Percentiles rank a stretch among this genome's conserved stretches.
Conservation (phyloP, 2,329 filamentous ascomycete species). For the Alternaria brassicicola region DNA sequence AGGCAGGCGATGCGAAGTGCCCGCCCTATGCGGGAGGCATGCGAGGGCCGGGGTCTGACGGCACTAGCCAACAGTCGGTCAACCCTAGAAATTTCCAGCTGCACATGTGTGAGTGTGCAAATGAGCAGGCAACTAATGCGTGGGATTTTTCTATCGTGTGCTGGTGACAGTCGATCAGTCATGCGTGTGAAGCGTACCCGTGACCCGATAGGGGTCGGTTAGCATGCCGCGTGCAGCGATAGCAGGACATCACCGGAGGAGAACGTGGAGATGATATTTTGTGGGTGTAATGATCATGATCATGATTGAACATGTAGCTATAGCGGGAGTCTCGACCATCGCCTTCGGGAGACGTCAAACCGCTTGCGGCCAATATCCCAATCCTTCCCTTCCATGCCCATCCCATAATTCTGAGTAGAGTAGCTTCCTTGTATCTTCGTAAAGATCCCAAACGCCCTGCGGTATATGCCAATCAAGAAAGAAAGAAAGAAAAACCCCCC, state of each 20-base stretch:
- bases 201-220: slow-evolving; percentile 19
- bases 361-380: slow-evolving; percentile 17
- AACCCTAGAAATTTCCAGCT: slow-evolving; percentile 10
- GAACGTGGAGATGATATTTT: slow-evolving; percentile 15
- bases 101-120: slow-evolving; percentile 8
- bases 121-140: slow-evolving; percentile 1
- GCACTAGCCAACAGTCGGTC: slow-evolving; percentile 31
- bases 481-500: slow-evolving; percentile 20
- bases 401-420: slow-evolving; percentile 32
- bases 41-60: slow-evolving; percentile 15
- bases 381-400: slow-evolving; percentile 9
- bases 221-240: slow-evolving; percentile 23
- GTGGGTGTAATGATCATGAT: slow-evolving; percentile 28
- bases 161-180: background rate
- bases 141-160: slow-evolving; percentile 1
- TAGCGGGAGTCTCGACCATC: slow-evolving; percentile 35
- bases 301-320: slow-evolving; percentile 30
- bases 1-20: slow-evolving; percentile 20
- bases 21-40: slow-evolving; percentile 7
- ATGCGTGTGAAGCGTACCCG: slow-evolving; percentile 10
- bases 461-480: slow-evolving; percentile 20
- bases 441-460: slow-evolving; percentile 16
- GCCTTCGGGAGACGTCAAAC: slow-evolving; percentile 32
- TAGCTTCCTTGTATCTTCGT: slow-evolving; percentile 18
- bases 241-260: slow-evolving; percentile 26